A percentile compares a stretch with the other conserved stretches of the same genome.
phyloP scores from a whole-genome alignment of 2,329 filamentous ascomycete genomes.

The Clonostachys byssicola region DNA sequence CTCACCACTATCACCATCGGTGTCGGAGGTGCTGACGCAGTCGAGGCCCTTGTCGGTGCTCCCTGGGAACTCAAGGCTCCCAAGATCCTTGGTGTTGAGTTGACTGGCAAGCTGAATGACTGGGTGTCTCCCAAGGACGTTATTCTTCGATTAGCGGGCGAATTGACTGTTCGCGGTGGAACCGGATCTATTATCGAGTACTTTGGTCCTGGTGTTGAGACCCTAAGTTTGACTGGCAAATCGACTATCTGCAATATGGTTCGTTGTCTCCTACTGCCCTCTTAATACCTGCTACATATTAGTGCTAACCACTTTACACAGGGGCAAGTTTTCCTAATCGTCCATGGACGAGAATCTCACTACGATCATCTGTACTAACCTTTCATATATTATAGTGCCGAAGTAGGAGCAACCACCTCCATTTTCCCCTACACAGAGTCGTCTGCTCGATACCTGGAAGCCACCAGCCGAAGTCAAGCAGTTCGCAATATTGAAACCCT shows the following conservation, averaged over 20 bases:
- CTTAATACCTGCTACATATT: too few relatives aligned
- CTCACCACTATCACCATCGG: conserved; percentile 92
- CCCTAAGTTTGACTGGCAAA: conserved; percentile 89
- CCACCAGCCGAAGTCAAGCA: conserved; percentile 67
- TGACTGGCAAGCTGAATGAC: conserved; percentile 78
- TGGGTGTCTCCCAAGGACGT: conserved; percentile 97
- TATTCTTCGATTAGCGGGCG: conserved; percentile 83
- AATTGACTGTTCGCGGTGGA: conserved; percentile 87
- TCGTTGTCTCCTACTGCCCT: too few relatives aligned
- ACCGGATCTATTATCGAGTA: conserved; percentile 96
- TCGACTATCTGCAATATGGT: conserved; percentile 88
- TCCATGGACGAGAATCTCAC: too few relatives aligned
- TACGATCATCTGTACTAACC: too few relatives aligned
- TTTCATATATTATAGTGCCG: conserved; percentile 38
- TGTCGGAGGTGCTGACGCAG: conserved; percentile 94
- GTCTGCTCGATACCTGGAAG: conserved; percentile 79
- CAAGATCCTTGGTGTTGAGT: conserved; percentile 78
- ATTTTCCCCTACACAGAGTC: conserved; percentile 88
- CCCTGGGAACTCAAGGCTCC: conserved; percentile 98
- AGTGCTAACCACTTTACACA: too few relatives aligned
- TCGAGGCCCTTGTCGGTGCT: conserved; percentile 92
- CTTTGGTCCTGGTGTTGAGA: conserved; percentile 83
- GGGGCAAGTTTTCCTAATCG: too few relatives aligned
- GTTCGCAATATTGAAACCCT: conserved; percentile 61
- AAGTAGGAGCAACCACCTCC: conserved; percentile 93